Conservation (phyloP, 179 eudicot genomes). For the Heliamphora pulchella region DNA sequence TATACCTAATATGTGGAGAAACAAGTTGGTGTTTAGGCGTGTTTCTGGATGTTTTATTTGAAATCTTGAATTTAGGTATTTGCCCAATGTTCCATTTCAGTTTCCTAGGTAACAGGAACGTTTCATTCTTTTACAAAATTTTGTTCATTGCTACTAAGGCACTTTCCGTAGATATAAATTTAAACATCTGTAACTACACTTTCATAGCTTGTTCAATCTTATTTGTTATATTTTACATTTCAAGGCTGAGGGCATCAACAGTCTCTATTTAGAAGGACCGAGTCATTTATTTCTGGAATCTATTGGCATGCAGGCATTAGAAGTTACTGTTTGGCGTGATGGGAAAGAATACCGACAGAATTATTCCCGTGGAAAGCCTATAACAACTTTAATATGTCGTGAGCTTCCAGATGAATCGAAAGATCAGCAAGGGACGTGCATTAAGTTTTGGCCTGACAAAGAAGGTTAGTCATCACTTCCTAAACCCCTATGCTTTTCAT, state of each 20-base stretch:
- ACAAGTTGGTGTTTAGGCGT: too few relatives aligned
- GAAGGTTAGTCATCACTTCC: conserved; percentile 40
- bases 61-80: too few relatives aligned
- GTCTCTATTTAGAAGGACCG: neutral
- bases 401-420: conserved; percentile 48
- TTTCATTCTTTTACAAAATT: too few relatives aligned
- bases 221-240: neutral
- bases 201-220: neutral
- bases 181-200: neutral
- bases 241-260: neutral
- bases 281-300: neutral
- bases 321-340: conserved; percentile 89
- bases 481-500: conserved; percentile 5
- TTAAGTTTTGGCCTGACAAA: conserved; percentile 88
- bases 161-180: too few relatives aligned
- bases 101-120: too few relatives aligned
- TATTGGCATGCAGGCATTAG: conserved; percentile 46
- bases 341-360: conserved; percentile 72
- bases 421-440: conserved; percentile 60
- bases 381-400: conserved; percentile 44
- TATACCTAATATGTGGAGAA: too few relatives aligned
- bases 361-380: conserved; percentile 89
- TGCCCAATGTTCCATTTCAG: too few relatives aligned
- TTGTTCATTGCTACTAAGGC: too few relatives aligned
- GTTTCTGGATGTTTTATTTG: too few relatives aligned